These are phyloP conservation scores for Brassica hybrid DNA, from an alignment of 441 rosid species.

Conservation along the genomic window DNA sequence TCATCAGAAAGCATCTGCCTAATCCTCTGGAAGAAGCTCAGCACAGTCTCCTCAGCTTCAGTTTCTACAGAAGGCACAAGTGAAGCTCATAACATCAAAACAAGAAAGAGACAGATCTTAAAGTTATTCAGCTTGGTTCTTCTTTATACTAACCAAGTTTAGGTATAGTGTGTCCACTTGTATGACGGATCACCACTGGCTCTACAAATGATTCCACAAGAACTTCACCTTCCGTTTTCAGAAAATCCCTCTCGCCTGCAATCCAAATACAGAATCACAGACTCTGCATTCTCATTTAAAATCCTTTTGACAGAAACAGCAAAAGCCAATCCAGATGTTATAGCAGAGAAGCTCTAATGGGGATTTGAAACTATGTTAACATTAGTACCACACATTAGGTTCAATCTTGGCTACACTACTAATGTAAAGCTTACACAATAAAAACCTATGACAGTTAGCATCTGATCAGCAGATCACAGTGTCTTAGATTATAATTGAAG, in stretches of 20 bases:
- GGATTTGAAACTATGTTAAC: no score
- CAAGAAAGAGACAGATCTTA: not conserved
- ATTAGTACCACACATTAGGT: no score
- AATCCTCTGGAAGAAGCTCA: slow-evolving; percentile 52
- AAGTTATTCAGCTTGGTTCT: not conserved
- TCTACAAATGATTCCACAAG: slow-evolving; percentile 60
- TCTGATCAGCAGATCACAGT: not conserved
- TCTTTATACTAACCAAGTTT: slow-evolving; percentile 50
- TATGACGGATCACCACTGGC: slow-evolving; percentile 60
- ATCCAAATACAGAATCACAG: not conserved
- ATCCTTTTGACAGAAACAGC: no score
- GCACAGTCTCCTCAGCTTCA: slow-evolving; percentile 41
- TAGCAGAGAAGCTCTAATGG: no score
- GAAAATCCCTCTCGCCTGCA: slow-evolving; percentile 27
- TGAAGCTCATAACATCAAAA: slow-evolving; percentile 3
- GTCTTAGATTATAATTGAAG: no score
- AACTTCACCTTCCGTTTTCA: slow-evolving; percentile 46
- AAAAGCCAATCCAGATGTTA: no score
- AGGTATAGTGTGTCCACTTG: slow-evolving; percentile 58
- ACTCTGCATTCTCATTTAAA: not conserved
- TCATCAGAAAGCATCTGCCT: slow-evolving; percentile 33
- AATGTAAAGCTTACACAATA: no score
- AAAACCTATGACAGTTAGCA: not conserved
- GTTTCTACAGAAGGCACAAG: not conserved
- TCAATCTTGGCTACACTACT: no score